These are phyloP conservation scores for Macrocybe gigantea DNA, from an alignment of 768 basidiomycete genomes.

Conservation along the genomic window DNA sequence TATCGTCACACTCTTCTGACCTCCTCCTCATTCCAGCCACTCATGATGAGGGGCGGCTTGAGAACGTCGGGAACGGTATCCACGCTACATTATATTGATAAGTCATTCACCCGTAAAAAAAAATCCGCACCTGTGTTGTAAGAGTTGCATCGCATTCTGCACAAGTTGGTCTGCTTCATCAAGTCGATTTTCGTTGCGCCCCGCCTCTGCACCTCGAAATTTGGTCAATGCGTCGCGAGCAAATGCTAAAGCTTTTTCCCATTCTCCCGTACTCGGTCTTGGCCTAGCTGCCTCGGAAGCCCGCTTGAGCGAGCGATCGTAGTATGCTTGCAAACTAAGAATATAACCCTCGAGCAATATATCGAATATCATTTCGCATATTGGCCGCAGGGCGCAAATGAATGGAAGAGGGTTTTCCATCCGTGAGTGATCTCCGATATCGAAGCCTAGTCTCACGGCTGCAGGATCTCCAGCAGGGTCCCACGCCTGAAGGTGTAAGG, in stretches of 20 bases:
- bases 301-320: conserved; percentile 4
- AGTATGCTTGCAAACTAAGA: conserved; percentile 8
- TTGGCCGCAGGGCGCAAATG: conserved; percentile 9
- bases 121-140: conserved; percentile 12
- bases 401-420: conserved; percentile 5
- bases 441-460: conserved; percentile 4
- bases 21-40: conserved; percentile 10
- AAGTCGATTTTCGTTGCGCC: conserved; percentile 12
- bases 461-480: conserved; percentile 8
- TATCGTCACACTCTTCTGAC: conserved; percentile 10
- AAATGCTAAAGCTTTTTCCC: conserved; percentile 3
- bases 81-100: conserved; percentile 11
- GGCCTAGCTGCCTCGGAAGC: conserved; percentile 1
- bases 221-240: conserved; percentile 1
- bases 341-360: conserved; percentile 7
- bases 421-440: conserved; percentile 4
- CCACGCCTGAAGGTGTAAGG: conserved; percentile 6
- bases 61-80: conserved; percentile 8
- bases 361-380: conserved; percentile 13
- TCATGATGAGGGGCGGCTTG: conserved; percentile 13
- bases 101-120: conserved; percentile 7
- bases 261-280: conserved; percentile 1
- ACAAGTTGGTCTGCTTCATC: conserved; percentile 11
- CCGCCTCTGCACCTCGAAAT: conserved; percentile 14
- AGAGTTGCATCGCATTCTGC: conserved; percentile 5